These are phyloP conservation scores for Ceratobasidium sp. DNA, from an alignment of 1,284 basidiomycete species.

Conservation along the genomic window DNA sequence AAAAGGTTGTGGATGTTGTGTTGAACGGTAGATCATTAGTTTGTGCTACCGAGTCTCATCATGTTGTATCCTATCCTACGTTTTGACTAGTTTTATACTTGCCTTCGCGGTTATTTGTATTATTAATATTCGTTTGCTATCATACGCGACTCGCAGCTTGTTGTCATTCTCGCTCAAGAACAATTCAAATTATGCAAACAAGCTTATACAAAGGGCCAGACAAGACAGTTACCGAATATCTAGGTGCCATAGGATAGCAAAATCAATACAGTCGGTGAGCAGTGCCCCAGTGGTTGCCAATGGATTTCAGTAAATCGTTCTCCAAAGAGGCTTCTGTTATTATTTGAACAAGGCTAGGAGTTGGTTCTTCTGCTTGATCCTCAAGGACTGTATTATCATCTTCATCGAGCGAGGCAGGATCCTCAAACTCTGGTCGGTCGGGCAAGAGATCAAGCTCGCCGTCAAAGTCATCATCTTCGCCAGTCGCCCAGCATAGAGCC, in stretches of 20 bases:
- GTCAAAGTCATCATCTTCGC: background rate
- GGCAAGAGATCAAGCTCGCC: background rate
- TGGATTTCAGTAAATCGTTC: conserved; percentile 14
- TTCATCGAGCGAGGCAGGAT: background rate
- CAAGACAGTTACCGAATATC: background rate
- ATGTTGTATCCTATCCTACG: conserved; percentile 22
- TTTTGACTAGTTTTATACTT: conserved; percentile 12
- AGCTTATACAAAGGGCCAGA: background rate
- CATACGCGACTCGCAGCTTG: too few relatives aligned
- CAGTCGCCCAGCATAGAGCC: too few relatives aligned
- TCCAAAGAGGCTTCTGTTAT: conserved; percentile 22
- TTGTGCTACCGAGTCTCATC: conserved; percentile 34
- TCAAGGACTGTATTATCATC: background rate
- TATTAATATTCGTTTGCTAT: conserved; percentile 5
- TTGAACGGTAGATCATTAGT: background rate
- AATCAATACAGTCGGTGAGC: conserved; percentile 13
- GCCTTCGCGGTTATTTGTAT: conserved; percentile 1
- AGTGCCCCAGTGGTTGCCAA: conserved; percentile 8
- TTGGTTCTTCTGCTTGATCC: background rate
- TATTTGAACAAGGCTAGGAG: conserved; percentile 9
- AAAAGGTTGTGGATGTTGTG: conserved; percentile 21
- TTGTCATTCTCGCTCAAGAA: too few relatives aligned
- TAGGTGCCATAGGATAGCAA: background rate
- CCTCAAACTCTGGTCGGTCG: background rate
- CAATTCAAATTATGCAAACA: background rate